Evolutionary conservation across 1,139 yeast species (phyloP), one percentile per base, ranked within the genome.

Genomic region (Debaryomyces subglobosus): DNA sequence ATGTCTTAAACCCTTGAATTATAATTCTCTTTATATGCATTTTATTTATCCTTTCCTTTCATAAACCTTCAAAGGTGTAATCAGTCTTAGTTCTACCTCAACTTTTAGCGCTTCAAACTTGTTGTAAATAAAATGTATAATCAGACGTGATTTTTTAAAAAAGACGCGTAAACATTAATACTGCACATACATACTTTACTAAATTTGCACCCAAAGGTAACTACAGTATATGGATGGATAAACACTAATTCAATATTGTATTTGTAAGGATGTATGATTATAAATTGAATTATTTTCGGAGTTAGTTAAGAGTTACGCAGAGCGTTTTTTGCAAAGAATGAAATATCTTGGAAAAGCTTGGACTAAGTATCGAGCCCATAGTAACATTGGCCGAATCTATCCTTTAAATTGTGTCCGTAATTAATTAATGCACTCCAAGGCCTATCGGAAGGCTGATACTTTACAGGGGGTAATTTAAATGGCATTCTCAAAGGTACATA

Each of bases 1-100:
- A 94, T 52, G 99, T 92, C 69, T 91, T 91, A 75, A 94, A 94
- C 40, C 99, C 99, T 64, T 91, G 96, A 52, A 94, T 89, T 12
- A 82, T 78, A 42, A 92, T 75, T 50, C 64, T 63, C 54, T 73
- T 73, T 56, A 76, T 76, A 58, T 71, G 64, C 81, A 76, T 76
- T 34, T 41, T 41, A 20, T 20, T 18, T 20, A n/a, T 12, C 29
- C 21, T n/a, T 12, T 29, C 20, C 15, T 10, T 40, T 12, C 3
- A 10, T 27, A 27, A 27, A 27, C 13, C 30, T 41, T 16, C n/a
- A 30, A 23, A 29, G 16, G 36, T 29, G 13, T 25, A 30, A 34
- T 18, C 15, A 24, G 12, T 15, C 21, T 5, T 16, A 29, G 5
- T 9, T 9, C 6, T 20, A 18, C 16, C 20, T 30, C 27, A 18